These are phyloP conservation scores for Phialocephala sp. DNA, from an alignment of 2,329 filamentous ascomycete species.

Conservation along the genomic window DNA sequence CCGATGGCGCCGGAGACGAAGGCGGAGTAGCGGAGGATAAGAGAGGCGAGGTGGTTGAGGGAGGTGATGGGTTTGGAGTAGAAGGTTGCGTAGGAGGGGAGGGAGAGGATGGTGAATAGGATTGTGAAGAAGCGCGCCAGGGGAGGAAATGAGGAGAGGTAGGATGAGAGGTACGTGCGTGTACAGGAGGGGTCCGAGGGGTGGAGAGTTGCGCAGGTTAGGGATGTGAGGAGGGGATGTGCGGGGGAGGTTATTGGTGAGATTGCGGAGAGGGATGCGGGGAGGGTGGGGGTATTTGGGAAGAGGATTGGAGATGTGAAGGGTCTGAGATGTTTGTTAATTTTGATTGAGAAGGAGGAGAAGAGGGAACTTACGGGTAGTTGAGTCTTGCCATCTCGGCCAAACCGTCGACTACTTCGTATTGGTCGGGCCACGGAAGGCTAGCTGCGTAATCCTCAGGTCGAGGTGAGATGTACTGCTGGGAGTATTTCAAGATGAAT, in stretches of 20 bases:
- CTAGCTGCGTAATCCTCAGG: slow-evolving; percentile 71
- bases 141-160: slow-evolving; percentile 80
- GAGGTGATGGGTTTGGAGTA: slow-evolving; percentile 72
- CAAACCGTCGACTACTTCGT: slow-evolving; percentile 80
- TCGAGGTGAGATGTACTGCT: slow-evolving; percentile 76
- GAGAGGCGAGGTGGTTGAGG: slow-evolving; percentile 68
- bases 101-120: slow-evolving; percentile 69
- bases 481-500: slow-evolving; percentile 73
- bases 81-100: slow-evolving; percentile 70
- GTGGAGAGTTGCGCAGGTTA: slow-evolving; percentile 90
- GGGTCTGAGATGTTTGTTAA: slow-evolving; percentile 53
- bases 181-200: slow-evolving; percentile 86
- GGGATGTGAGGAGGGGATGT: slow-evolving; percentile 82
- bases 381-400: slow-evolving; percentile 79
- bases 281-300: slow-evolving; percentile 71
- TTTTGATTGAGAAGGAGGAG: slow-evolving; percentile 9
- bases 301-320: slow-evolving; percentile 89
- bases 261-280: slow-evolving; percentile 68
- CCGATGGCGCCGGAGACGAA: slow-evolving; percentile 85
- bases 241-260: slow-evolving; percentile 81
- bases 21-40: slow-evolving; percentile 74
- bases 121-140: slow-evolving; percentile 79
- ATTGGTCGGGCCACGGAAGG: slow-evolving; percentile 75
- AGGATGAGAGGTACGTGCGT: slow-evolving; percentile 86
- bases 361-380: slow-evolving; percentile 73